Base-by-base conservation (phyloP, 257 asterid genomes). In the Fraxinus anomala region DNA sequence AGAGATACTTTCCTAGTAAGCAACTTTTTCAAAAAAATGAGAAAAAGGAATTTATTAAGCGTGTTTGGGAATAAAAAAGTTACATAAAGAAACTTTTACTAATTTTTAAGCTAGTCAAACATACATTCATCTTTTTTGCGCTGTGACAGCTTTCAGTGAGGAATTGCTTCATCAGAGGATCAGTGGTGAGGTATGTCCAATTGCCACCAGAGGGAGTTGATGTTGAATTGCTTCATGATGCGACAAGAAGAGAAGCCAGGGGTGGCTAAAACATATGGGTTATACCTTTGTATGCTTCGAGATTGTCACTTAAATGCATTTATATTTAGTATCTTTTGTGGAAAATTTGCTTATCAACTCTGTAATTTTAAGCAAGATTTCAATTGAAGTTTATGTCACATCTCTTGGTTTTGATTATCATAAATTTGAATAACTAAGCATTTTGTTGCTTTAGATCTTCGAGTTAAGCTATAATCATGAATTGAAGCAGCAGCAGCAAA, bases 121-220 rank as follows among this genome's bases (percentile, higher is more conserved):
- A 3, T 47, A 17, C n/a, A 16, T 13, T 47, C 56, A 21, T 63
- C 44, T 21, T 56, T 56, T 68, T 17, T 63, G 28, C 42, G 73
- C 13, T 78, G 65, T 82, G 80, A 54, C 94, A 95, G 99, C 96
- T 91, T 74, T 95, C 98, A 1, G 99, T 95, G 80, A 84, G 98
- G 72, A 95, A 95, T 82, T 95, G 99, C 89, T 95, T 95, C 91
- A 95, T 95, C 77, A 86, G 99, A 80, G 99, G 99, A 66, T 95
- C 98, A 17, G 99, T 95, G 71, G 98, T 93, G 67, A 85, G 98
- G 84, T 95, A 91, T 44, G 99, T 95, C 59, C 99, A 95, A 82
- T 86, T 95, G 85, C 99, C 99, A 13, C 97, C 97, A 0, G 99
- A 95, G 75, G 99, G 99, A 80, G 97, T 94, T 81, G 98, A 92